phyloP scores from a whole-genome alignment of 805 yeast species.

The Ogataea pilisensis region DNA sequence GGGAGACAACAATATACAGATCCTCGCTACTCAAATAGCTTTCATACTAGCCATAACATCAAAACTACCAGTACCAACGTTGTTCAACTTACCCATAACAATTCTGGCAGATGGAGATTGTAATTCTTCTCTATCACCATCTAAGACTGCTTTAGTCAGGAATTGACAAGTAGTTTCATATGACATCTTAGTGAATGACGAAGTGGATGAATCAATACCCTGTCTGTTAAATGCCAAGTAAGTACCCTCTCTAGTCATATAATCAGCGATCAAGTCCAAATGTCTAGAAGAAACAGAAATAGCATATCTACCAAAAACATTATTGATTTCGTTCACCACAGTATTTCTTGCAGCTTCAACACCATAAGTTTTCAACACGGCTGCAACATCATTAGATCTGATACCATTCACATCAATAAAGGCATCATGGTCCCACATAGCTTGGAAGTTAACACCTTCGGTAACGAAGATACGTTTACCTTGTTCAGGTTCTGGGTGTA shows the following conservation, averaged over 20 bases:
- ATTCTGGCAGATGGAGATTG: conserved; percentile 91
- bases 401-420: conserved; percentile 88
- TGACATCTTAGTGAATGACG: conserved; percentile 98
- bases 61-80: conserved; percentile 95
- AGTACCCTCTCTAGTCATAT: conserved; percentile 99
- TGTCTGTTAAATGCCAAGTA: conserved; percentile 96
- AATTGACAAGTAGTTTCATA: conserved; percentile 98
- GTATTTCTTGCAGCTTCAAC: conserved; percentile 99
- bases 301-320: conserved; percentile 95
- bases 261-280: conserved; percentile 94
- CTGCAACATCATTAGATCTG: conserved; percentile 86
- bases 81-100: conserved; percentile 85
- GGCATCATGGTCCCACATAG: conserved; percentile 97
- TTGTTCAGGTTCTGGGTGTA: conserved; percentile 69
- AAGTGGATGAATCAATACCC: conserved; percentile 94
- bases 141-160: conserved; percentile 92
- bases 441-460: conserved; percentile 96
- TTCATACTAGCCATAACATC: conserved; percentile 64
- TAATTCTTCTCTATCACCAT: conserved; percentile 82
- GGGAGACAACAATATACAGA: not conserved
- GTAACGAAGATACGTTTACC: conserved; percentile 80
- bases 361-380: conserved; percentile 89
- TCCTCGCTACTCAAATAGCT: not conserved
- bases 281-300: conserved; percentile 90
- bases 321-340: conserved; percentile 90